phyloP scores from a whole-genome alignment of 768 basidiomycete species.

The Amanita exitialis region DNA sequence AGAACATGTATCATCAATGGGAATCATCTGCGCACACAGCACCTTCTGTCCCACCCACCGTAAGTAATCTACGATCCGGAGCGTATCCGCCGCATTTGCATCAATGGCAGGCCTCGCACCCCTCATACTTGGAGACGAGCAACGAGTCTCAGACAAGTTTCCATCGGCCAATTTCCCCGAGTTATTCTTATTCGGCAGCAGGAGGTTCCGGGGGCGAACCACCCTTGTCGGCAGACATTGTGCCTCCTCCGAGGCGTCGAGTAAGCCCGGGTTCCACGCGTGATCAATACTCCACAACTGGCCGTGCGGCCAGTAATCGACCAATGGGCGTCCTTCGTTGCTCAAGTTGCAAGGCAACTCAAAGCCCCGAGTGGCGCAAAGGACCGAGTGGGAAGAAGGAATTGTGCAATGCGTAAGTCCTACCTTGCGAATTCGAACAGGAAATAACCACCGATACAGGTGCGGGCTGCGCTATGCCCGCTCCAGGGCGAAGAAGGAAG shows the following conservation, averaged over 20 bases:
- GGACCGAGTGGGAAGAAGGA: slow-evolving; percentile 88
- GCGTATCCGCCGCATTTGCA: slow-evolving; percentile 23
- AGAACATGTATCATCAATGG: slow-evolving; percentile 18
- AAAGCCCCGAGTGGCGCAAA: slow-evolving; percentile 88
- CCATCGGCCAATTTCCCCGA: slow-evolving; percentile 25
- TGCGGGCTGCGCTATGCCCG: slow-evolving; percentile 84
- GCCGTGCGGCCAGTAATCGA: slow-evolving; percentile 48
- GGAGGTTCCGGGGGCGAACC: slow-evolving; percentile 18
- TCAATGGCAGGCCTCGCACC: slow-evolving; percentile 32
- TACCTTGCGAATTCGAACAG: neutral
- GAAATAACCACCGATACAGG: slow-evolving; percentile 22
- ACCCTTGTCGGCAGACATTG: slow-evolving; percentile 31
- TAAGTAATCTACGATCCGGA: slow-evolving; percentile 21
- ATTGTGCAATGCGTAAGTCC: slow-evolving; percentile 81
- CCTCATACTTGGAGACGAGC: slow-evolving; percentile 3
- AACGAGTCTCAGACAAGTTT: slow-evolving; percentile 9
- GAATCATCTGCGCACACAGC: slow-evolving; percentile 20
- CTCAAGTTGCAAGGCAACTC: slow-evolving; percentile 70
- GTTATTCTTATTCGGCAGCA: slow-evolving; percentile 25
- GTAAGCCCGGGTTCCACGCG: slow-evolving; percentile 43
- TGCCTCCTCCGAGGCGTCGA: slow-evolving; percentile 47
- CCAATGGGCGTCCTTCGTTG: slow-evolving; percentile 67
- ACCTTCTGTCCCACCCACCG: slow-evolving; percentile 18
- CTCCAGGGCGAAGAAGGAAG: slow-evolving; percentile 84
- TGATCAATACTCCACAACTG: slow-evolving; percentile 33